Evolutionary conservation across 805 yeast genomes (phyloP), one percentile per base, ranked within the genome.

Genomic region (Teunomyces panamensis): DNA sequence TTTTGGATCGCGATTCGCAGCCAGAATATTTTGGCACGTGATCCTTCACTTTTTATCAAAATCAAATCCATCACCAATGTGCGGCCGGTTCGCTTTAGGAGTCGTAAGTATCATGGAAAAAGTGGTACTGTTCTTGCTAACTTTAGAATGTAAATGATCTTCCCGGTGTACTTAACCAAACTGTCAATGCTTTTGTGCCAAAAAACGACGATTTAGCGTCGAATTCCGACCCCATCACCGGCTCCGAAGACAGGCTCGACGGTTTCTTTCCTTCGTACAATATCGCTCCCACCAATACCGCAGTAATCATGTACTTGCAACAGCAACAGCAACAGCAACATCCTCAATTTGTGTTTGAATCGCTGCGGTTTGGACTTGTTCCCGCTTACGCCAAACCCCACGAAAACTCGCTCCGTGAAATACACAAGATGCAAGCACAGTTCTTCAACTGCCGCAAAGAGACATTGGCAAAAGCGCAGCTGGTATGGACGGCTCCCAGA

Each of bases 301-400:
- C 86, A 73, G 35, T 82, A 63, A 45, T 76, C 51, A 51, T 59
- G 13, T 68, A 58, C 46, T 49, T 56, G 55, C 42, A 11, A 41
- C 9, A 37, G 43, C 1, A 36, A 46, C 1, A 43, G 49, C 3
- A 30, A 42, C 7, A 41, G 43, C 33, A 34, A 41, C 1, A 49
- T 48, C 10, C 29, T 43, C 24, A 47, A 49, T 71, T 63, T 44
- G 45, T 56, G 0, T 48, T 70, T 26, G 77, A 78, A 47, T 74
- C 76, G 39, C 87, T 88, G 94, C 78, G 76, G 42, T 90, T 96
- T 87, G 94, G 96, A 0, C 66, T 89, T 32, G 75, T 87, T 0
- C 96, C 96, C 0, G 57, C 63, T 7, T 86, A 89, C 89, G 73
- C 71, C n/a, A 67, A 67, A 42, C 75, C 81, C 1, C 67, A 1